Conservation (phyloP, 352 stramenopile species). For the Phytophthora idaei region DNA sequence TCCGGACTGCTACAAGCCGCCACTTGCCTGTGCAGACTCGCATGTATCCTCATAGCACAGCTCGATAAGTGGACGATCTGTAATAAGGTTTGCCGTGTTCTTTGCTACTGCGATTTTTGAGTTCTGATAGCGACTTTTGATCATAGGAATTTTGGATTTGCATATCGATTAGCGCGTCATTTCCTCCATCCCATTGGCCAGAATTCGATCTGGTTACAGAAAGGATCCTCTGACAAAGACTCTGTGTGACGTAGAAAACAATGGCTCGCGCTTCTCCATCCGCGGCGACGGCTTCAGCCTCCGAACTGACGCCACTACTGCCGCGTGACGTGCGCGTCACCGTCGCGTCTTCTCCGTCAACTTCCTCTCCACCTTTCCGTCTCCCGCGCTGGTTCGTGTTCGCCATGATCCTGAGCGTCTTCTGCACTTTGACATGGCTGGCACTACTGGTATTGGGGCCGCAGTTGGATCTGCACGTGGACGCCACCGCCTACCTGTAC, state of each 20-base stretch:
- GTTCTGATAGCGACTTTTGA: background rate
- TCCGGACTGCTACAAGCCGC: slow-evolving; percentile 92
- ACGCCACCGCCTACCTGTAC: slow-evolving; percentile 55
- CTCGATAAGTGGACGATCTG: slow-evolving; percentile 1
- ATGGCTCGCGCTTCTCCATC: slow-evolving; percentile 18
- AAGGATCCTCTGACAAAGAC: slow-evolving; percentile 2
- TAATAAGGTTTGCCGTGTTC: slow-evolving; percentile 17
- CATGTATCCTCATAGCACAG: slow-evolving; percentile 68
- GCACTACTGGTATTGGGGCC: slow-evolving; percentile 49
- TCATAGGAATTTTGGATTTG: too few species aligned
- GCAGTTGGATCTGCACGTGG: slow-evolving; percentile 36
- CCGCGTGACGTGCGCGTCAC: slow-evolving; percentile 19
- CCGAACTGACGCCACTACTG: slow-evolving; percentile 43
- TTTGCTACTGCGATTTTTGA: background rate
- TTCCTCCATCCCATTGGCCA: background rate
- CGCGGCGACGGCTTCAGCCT: slow-evolving; percentile 16
- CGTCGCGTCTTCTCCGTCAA: background rate
- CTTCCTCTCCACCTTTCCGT: slow-evolving; percentile 13
- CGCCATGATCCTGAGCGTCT: slow-evolving; percentile 45
- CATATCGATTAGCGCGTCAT: too few species aligned
- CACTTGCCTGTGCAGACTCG: slow-evolving; percentile 79
- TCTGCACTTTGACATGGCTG: slow-evolving; percentile 56
- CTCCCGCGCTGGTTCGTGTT: slow-evolving; percentile 67
- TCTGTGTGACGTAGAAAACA: slow-evolving; percentile 6
- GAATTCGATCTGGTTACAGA: slow-evolving; percentile 7